Conservation (phyloP, 768 basidiomycete species). For the Leccinum subtestaceum region DNA sequence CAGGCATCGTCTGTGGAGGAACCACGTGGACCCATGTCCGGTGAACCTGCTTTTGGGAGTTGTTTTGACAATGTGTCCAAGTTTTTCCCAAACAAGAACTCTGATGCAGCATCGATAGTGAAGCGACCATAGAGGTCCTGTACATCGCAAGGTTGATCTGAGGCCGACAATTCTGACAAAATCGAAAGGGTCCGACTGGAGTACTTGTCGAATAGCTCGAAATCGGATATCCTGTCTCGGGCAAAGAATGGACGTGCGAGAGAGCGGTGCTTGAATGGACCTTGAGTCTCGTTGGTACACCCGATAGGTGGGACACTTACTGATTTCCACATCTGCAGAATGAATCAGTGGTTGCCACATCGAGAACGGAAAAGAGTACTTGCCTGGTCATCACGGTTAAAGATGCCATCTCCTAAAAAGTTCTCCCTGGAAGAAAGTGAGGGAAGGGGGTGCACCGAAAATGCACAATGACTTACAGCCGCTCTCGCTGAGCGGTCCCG, state of each 20-base stretch:
- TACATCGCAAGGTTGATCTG: constrained; percentile 50
- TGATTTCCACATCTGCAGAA: constrained; percentile 56
- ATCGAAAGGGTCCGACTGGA: constrained; percentile 46
- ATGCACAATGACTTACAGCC: constrained; percentile 45
- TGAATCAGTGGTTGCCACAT: constrained; percentile 6
- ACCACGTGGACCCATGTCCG: constrained; percentile 53
- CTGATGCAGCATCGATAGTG: constrained; percentile 68
- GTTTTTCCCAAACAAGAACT: constrained; percentile 69
- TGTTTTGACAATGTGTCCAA: constrained; percentile 55
- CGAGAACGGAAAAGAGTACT: constrained; percentile 14
- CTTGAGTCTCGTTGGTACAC: constrained; percentile 5
- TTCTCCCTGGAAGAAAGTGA: constrained; percentile 31
- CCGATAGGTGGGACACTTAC: constrained; percentile 31
- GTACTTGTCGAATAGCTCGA: constrained; percentile 63
- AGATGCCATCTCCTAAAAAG: constrained; percentile 74
- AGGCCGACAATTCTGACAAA: constrained; percentile 40
- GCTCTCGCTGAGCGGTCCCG: constrained; percentile 59
- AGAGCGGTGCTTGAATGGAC: constrained; percentile 50
- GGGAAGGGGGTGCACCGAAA: neutral
- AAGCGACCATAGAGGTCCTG: constrained; percentile 70
- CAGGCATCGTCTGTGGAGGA: constrained; percentile 57
- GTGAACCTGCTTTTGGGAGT: constrained; percentile 48
- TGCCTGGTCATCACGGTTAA: constrained; percentile 73
- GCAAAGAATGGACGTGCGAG: constrained; percentile 74
- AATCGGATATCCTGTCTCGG: constrained; percentile 67